Evolutionary conservation across 257 asterid species (phyloP).

Genomic region (Cinchona pubescens): DNA sequence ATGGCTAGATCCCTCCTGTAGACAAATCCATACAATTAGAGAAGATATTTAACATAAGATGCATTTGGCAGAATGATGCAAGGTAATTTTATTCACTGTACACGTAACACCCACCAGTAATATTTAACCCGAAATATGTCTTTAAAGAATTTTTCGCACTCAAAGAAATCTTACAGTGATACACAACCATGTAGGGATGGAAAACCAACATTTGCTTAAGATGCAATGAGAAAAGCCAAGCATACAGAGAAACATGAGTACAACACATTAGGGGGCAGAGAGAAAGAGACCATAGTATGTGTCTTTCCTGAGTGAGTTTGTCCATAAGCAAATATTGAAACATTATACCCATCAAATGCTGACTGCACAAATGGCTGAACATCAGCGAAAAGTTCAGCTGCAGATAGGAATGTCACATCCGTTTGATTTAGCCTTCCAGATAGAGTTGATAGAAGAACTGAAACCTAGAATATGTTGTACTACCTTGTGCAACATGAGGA

Average conservation of each 20-base stretch:
- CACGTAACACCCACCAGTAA: neutral
- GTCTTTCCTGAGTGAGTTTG: slow-evolving; percentile 89
- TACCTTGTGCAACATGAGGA: slow-evolving; percentile 98
- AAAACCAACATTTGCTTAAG: neutral
- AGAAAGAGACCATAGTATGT: slow-evolving; percentile 75
- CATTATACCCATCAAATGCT: slow-evolving; percentile 97
- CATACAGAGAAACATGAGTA: neutral
- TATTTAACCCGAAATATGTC: neutral
- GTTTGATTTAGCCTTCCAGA: slow-evolving; percentile 31
- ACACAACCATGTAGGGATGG: neutral
- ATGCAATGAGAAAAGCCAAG: neutral
- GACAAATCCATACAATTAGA: slow-evolving; percentile 18
- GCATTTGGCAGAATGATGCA: neutral
- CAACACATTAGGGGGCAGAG: slow-evolving; percentile 20
- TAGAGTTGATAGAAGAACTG: slow-evolving; percentile 19
- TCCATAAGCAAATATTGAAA: slow-evolving; percentile 81
- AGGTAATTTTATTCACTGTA: too few relatives aligned
- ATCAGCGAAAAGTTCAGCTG: slow-evolving; percentile 90
- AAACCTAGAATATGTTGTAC: slow-evolving; percentile 15
- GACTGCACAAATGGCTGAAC: slow-evolving; percentile 98
- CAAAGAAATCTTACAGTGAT: neutral
- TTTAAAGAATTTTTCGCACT: neutral
- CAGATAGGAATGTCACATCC: slow-evolving; percentile 32
- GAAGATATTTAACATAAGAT: neutral
- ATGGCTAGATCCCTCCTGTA: slow-evolving; percentile 98